Percentiles rank a stretch among this genome's conserved stretches.
These are phyloP conservation scores for Thielaviopsis populi DNA, from an alignment of 2,329 filamentous ascomycete species.

Conservation along the genomic window DNA sequence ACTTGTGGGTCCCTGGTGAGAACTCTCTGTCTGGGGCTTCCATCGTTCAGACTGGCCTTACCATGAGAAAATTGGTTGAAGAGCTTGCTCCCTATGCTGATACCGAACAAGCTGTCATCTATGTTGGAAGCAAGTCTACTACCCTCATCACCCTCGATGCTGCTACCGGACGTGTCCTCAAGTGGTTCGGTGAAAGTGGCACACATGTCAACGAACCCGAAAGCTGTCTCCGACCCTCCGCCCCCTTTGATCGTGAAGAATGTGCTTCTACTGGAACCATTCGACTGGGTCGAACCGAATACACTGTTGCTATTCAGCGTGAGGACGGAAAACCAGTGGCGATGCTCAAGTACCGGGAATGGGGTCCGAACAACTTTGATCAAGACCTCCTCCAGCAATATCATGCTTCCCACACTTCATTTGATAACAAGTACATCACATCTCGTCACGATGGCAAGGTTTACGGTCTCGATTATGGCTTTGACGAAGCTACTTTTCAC, in stretches of 20 bases:
- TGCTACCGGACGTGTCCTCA: slow-evolving; percentile 64
- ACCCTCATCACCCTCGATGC: slow-evolving; percentile 83
- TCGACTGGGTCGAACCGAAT: slow-evolving; percentile 74
- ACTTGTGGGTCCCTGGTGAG: slow-evolving; percentile 60
- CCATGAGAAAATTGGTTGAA: slow-evolving; percentile 79
- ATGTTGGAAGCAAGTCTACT: slow-evolving; percentile 82
- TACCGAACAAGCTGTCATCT: slow-evolving; percentile 63
- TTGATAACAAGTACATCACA: slow-evolving; percentile 81
- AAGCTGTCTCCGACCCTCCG: slow-evolving; percentile 58
- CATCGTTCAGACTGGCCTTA: slow-evolving; percentile 52
- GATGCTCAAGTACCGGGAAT: slow-evolving; percentile 84
- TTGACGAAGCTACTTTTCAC: slow-evolving; percentile 33
- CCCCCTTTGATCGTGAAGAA: slow-evolving; percentile 53
- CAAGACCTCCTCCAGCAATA: slow-evolving; percentile 78
- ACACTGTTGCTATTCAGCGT: slow-evolving; percentile 73
- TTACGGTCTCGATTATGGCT: slow-evolving; percentile 52
- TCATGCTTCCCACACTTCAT: slow-evolving; percentile 37
- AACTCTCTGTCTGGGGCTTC: slow-evolving; percentile 22
- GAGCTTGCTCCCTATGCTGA: slow-evolving; percentile 63
- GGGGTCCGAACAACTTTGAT: slow-evolving; percentile 85
- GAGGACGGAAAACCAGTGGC: slow-evolving; percentile 62
- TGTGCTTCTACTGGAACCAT: slow-evolving; percentile 70
- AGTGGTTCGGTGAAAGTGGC: slow-evolving; percentile 66
- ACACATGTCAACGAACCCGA: slow-evolving; percentile 52
- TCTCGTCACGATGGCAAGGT: slow-evolving; percentile 73